Percentiles rank a stretch among this genome's conserved stretches.
phyloP scores from a whole-genome alignment of 2,329 filamentous ascomycete species.

The Colletotrichum sp. region DNA sequence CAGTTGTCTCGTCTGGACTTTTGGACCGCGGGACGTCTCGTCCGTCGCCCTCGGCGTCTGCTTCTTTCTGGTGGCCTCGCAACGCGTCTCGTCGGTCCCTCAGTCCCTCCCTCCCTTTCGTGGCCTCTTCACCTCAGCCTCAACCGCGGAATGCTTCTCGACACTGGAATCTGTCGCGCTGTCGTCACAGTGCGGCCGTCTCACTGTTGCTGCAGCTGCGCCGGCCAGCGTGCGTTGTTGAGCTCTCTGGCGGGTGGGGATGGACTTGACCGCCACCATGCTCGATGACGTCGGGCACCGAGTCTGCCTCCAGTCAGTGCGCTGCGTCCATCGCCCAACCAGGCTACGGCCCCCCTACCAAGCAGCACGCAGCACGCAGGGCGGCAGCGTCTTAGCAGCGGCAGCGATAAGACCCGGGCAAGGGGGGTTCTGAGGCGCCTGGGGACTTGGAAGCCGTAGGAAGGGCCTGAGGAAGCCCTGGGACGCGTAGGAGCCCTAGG shows the following conservation, averaged over 20 bases:
- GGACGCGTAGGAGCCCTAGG: neutral
- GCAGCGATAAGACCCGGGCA: neutral
- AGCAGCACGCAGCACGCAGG: neutral
- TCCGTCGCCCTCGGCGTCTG: neutral
- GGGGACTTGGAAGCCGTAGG: neutral
- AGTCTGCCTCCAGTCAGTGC: neutral
- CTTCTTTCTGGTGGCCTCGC: neutral
- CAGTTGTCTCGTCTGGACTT: neutral
- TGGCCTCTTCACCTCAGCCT: neutral
- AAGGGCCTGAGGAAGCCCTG: neutral
- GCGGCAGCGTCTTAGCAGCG: neutral
- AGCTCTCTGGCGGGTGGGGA: neutral
- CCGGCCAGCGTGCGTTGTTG: neutral
- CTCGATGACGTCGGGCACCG: constrained; percentile 21
- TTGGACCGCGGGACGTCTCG: neutral
- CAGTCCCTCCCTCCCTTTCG: neutral
- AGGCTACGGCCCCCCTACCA: neutral
- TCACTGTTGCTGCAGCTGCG: neutral
- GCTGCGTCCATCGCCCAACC: constrained; percentile 2
- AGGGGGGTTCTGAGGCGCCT: neutral
- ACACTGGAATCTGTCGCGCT: neutral
- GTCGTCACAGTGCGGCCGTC: neutral
- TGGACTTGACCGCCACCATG: constrained; percentile 14
- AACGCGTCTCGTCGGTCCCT: neutral
- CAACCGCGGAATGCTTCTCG: neutral